phyloP scores from a whole-genome alignment of 1,284 basidiomycete species.

The Gomphus bonarii region DNA sequence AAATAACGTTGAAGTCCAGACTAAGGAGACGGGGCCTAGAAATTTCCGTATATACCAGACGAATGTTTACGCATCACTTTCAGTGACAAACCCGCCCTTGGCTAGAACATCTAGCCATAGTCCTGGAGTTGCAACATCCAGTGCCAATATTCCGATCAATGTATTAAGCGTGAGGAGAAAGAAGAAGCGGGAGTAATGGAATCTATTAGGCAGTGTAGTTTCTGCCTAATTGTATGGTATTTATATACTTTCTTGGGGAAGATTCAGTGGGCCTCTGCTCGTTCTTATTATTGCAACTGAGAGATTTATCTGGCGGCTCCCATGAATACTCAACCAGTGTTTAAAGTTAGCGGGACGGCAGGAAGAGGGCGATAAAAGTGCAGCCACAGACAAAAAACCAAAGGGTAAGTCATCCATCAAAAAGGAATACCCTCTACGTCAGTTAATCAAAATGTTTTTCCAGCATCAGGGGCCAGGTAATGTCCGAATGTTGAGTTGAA shows the following conservation, averaged over 20 bases:
- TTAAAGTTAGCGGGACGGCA: too few species aligned
- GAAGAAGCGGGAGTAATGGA: slow-evolving; percentile 15
- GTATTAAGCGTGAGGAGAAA: slow-evolving; percentile 28
- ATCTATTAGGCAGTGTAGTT: neutral
- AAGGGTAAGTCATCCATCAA: too few species aligned
- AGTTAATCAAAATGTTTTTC: too few species aligned
- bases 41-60: slow-evolving; percentile 6
- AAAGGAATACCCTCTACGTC: too few species aligned
- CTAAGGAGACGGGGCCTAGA: slow-evolving; percentile 10
- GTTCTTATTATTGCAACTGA: too few species aligned
- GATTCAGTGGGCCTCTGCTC: neutral
- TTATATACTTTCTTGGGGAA: neutral
- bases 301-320: too few species aligned
- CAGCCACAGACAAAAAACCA: too few species aligned
- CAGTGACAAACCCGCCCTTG: slow-evolving; percentile 11
- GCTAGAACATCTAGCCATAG: neutral
- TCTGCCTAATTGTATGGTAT: neutral
- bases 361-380: too few species aligned
- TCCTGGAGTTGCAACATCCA: neutral
- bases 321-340: too few species aligned
- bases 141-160: slow-evolving; percentile 18
- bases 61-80: slow-evolving; percentile 10
- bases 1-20: slow-evolving; percentile 12
- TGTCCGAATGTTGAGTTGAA: too few species aligned
- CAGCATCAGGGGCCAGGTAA: too few species aligned